Evolutionary conservation across 805 yeast species (phyloP).

Genomic region (Kluyveromyces wickerhamii): DNA sequence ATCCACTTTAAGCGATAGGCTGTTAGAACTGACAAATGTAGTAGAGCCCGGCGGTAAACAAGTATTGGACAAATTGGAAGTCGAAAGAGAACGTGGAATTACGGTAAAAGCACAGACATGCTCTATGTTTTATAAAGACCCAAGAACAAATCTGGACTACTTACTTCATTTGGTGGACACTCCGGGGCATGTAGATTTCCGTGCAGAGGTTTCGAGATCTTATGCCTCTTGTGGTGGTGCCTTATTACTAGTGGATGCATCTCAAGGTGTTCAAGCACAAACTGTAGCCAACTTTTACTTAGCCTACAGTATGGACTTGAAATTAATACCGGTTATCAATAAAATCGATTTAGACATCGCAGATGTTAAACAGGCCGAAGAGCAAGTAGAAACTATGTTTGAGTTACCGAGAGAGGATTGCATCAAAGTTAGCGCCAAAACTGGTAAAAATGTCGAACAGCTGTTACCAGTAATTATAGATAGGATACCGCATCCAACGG

Average conservation of each 20-base stretch:
- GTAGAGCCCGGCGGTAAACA: conserved; percentile 69
- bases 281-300: conserved; percentile 95
- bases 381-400: conserved; percentile 78
- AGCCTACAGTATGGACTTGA: conserved; percentile 78
- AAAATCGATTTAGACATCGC: conserved; percentile 83
- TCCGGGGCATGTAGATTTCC: conserved; percentile 95
- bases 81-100: conserved; percentile 92
- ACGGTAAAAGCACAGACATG: conserved; percentile 97
- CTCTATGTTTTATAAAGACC: conserved; percentile 72
- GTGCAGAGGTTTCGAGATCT: conserved; percentile 82
- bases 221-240: conserved; percentile 98
- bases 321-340: conserved; percentile 81
- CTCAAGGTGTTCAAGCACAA: conserved; percentile 96
- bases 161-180: conserved; percentile 88
- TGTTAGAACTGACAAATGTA: conserved; percentile 83
- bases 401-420: conserved; percentile 70
- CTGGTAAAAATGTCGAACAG: conserved; percentile 70
- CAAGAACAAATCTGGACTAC: conserved; percentile 56
- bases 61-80: conserved; percentile 85
- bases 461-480: conserved; percentile 78
- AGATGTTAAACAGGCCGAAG: conserved; percentile 69
- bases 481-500: conserved; percentile 72
- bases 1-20: conserved; percentile 81
- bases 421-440: conserved; percentile 84
- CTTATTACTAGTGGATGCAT: conserved; percentile 79